These are phyloP conservation scores for Suillus sp. DNA, from an alignment of 768 basidiomycete species.

Conservation along the genomic window DNA sequence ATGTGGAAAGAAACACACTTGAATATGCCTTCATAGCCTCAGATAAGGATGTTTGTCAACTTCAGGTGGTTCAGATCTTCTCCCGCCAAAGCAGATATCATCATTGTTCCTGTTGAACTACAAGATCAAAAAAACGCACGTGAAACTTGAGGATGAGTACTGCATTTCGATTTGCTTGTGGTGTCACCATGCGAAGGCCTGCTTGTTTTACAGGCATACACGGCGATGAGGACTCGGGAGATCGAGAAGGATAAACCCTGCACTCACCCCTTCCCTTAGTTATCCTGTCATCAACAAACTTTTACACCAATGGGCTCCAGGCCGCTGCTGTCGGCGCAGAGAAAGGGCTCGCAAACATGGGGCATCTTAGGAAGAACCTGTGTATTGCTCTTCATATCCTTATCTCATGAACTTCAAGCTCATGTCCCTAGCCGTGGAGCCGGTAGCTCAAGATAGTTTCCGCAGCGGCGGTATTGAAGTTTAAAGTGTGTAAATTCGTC, in stretches of 20 bases:
- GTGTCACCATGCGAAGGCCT: neutral
- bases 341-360: slow-evolving; percentile 40
- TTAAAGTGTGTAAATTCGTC: neutral
- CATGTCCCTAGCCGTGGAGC: neutral
- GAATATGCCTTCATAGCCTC: neutral
- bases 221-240: neutral
- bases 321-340: slow-evolving; percentile 80
- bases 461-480: neutral
- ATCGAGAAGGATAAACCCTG: neutral
- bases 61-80: neutral
- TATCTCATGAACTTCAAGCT: neutral
- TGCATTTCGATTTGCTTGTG: neutral
- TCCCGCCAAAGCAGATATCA: neutral
- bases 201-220: neutral
- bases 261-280: neutral
- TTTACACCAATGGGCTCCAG: slow-evolving; percentile 67
- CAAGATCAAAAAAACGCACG: neutral
- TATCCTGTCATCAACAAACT: neutral
- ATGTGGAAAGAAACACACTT: neutral
- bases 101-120: neutral
- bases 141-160: neutral
- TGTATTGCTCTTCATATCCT: neutral
- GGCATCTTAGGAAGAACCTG: neutral
- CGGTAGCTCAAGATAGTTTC: neutral
- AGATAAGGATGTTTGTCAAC: neutral